Percentiles rank a stretch among this genome's conserved stretches.
These are phyloP conservation scores for Gigaspora rosea DNA, from an alignment of 192 early-diverging fungal genomes.

Conservation along the genomic window DNA sequence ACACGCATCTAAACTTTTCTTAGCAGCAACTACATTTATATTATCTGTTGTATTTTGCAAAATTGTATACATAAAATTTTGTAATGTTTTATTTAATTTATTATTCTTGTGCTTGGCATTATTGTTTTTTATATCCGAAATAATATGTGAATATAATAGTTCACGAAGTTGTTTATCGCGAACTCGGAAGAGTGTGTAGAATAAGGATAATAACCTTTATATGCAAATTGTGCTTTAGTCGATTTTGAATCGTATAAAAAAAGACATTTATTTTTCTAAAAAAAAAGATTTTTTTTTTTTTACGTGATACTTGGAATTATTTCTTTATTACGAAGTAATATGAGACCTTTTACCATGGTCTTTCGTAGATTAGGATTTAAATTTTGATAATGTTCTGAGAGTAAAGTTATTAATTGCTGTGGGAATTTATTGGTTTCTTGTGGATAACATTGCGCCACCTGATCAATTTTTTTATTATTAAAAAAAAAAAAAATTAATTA, in stretches of 20 bases:
- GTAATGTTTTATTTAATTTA: slow-evolving; percentile 96
- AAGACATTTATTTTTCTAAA: background rate
- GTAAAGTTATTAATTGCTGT: slow-evolving; percentile 78
- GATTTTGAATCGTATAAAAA: slow-evolving; percentile 6
- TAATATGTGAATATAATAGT: slow-evolving; percentile 90
- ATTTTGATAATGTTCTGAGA: slow-evolving; percentile 79
- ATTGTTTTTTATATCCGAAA: slow-evolving; percentile 91
- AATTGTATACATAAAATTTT: slow-evolving; percentile 99
- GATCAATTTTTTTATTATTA: background rate
- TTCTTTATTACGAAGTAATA: slow-evolving; percentile 84
- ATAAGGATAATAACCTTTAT: slow-evolving; percentile 75
- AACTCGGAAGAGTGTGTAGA: slow-evolving; percentile 95
- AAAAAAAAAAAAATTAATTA: no score
- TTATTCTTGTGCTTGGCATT: slow-evolving; percentile 96
- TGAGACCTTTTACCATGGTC: slow-evolving; percentile 85
- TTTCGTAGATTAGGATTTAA: slow-evolving; percentile 82
- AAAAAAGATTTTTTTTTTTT: background rate
- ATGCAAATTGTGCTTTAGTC: background rate
- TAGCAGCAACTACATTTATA: slow-evolving; percentile 87
- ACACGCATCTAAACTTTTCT: slow-evolving; percentile 95
- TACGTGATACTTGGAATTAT: slow-evolving; percentile 52
- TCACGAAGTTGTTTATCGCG: slow-evolving; percentile 90
- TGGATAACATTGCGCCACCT: slow-evolving; percentile 86
- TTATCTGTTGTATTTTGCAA: slow-evolving; percentile 69
- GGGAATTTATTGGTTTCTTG: slow-evolving; percentile 80